A percentile compares a stretch with the other conserved stretches of the same genome.
Conservation (phyloP, 768 basidiomycete species). For the Filobasidium wieringae region DNA sequence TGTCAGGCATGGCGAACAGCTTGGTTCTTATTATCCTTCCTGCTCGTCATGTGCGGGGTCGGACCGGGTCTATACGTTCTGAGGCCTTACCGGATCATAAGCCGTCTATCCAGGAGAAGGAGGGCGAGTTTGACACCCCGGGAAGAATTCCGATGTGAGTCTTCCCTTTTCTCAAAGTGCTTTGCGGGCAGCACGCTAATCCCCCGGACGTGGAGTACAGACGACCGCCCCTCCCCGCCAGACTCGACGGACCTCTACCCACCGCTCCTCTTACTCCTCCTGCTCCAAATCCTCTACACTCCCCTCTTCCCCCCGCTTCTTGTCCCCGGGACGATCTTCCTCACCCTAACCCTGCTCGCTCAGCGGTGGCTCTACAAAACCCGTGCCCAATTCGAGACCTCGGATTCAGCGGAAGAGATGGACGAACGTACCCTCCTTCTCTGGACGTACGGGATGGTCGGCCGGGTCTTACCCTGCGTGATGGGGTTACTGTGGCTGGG, state of each 20-base stretch:
- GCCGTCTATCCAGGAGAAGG: constrained; percentile 47
- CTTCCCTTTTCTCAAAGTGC: neutral
- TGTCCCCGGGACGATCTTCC: constrained; percentile 55
- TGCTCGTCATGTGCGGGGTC: constrained; percentile 57
- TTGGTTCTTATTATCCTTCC: constrained; percentile 25
- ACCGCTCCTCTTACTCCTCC: constrained; percentile 54
- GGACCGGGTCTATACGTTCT: constrained; percentile 60
- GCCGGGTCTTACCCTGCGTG: constrained; percentile 58
- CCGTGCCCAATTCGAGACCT: constrained; percentile 53
- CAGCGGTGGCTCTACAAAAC: constrained; percentile 72
- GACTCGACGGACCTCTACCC: constrained; percentile 57
- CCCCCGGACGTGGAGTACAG: constrained; percentile 36
- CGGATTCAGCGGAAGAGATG: constrained; percentile 60
- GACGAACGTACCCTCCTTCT: neutral
- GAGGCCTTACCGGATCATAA: constrained; percentile 56
- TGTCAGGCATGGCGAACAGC: constrained; percentile 16
- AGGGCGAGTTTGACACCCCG: constrained; percentile 56
- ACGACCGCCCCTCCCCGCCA: constrained; percentile 60
- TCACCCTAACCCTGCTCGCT: constrained; percentile 46
- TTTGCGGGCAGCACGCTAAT: constrained; percentile 1
- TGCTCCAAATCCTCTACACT: constrained; percentile 61
- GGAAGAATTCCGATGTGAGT: constrained; percentile 63
- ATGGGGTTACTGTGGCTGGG: constrained; percentile 65
- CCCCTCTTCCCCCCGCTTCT: constrained; percentile 66
- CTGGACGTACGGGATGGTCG: constrained; percentile 63